These are phyloP conservation scores for Myochromella boudieri DNA, from an alignment of 768 basidiomycete genomes.

Conservation along the genomic window DNA sequence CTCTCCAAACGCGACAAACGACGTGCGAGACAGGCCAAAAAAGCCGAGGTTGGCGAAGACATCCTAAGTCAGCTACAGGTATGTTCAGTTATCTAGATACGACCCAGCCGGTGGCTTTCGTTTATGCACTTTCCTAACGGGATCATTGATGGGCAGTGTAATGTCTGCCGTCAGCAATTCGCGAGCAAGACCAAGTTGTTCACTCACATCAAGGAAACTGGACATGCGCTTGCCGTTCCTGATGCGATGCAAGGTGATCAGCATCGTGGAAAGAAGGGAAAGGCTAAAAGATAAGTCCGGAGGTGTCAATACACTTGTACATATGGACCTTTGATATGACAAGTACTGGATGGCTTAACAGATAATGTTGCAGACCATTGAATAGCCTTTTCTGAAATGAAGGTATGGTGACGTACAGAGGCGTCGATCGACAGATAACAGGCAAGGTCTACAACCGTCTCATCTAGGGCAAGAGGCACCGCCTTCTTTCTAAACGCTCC, in stretches of 20 bases:
- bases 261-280: slow-evolving; percentile 35
- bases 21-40: slow-evolving; percentile 75
- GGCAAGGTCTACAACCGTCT: too few relatives aligned
- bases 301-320: too few relatives aligned
- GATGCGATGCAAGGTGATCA: slow-evolving; percentile 20
- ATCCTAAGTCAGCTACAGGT: slow-evolving; percentile 18
- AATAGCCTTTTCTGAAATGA: too few relatives aligned
- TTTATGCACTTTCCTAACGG: neutral
- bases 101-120: too few relatives aligned
- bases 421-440: too few relatives aligned
- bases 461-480: too few relatives aligned
- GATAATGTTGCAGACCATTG: too few relatives aligned
- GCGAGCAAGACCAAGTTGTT: slow-evolving; percentile 75
- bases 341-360: too few relatives aligned
- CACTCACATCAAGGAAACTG: slow-evolving; percentile 64
- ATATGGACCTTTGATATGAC: too few relatives aligned
- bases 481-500: too few relatives aligned
- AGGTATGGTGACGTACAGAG: too few relatives aligned
- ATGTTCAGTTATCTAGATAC: neutral
- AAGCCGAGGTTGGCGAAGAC: slow-evolving; percentile 40
- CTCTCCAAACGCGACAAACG: slow-evolving; percentile 80
- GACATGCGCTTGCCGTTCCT: slow-evolving; percentile 60
- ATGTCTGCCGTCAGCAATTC: slow-evolving; percentile 66
- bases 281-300: slow-evolving; percentile 27
- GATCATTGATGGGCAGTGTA: slow-evolving; percentile 57